Evolutionary conservation across 2,329 filamentous ascomycete genomes (phyloP).

Genomic region (Ascochyta viciae-villosae): DNA sequence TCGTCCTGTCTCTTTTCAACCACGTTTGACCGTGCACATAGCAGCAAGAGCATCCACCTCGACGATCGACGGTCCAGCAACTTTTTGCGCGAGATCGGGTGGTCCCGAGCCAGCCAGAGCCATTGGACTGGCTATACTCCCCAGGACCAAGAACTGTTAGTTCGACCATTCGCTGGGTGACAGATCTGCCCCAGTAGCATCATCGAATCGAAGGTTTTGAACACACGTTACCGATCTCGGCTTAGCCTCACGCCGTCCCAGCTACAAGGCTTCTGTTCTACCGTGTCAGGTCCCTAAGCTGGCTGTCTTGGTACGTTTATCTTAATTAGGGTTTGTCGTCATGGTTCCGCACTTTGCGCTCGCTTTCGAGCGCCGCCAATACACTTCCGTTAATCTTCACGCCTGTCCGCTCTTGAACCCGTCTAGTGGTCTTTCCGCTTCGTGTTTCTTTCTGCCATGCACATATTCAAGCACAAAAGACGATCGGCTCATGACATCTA

Average conservation of each 20-base stretch:
- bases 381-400: constrained; percentile 4
- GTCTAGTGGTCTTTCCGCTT: constrained; percentile 5
- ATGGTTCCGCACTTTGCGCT: constrained; percentile 24
- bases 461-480: constrained; percentile 43
- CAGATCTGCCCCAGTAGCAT: constrained; percentile 12
- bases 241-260: constrained; percentile 11
- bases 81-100: constrained; percentile 2
- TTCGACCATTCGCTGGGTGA: constrained; percentile 6
- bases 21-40: neutral
- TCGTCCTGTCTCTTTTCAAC: constrained; percentile 2
- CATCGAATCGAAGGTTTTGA: constrained; percentile 12
- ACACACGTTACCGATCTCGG: constrained; percentile 10
- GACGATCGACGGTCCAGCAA: neutral
- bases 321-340: constrained; percentile 26
- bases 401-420: constrained; percentile 1
- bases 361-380: constrained; percentile 10
- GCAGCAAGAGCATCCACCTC: neutral
- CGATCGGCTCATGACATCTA: constrained; percentile 40
- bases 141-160: constrained; percentile 11
- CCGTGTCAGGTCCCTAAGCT: constrained; percentile 7
- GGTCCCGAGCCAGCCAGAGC: constrained; percentile 4
- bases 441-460: constrained; percentile 16
- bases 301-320: constrained; percentile 29
- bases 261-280: neutral
- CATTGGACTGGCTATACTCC: constrained; percentile 5